Base-by-base conservation (phyloP, 2,329 filamentous ascomycete genomes). In the Diaporthe velutina region DNA sequence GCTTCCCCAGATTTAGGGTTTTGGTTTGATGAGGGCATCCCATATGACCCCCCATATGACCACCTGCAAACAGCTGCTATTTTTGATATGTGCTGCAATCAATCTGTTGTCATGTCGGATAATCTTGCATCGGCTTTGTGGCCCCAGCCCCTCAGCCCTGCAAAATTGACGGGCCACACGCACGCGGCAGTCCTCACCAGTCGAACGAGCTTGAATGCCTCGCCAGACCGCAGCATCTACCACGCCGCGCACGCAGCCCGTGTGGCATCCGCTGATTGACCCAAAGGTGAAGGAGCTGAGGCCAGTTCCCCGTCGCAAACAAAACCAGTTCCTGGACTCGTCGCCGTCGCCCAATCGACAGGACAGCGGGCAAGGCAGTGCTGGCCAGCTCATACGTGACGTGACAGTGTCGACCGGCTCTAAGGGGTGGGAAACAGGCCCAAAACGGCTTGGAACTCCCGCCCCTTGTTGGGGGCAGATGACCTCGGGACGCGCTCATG, bases 21-120 rank as follows among this genome's bases (percentile, higher is more conserved):
- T 68, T 68, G 64, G 64, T 68, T 68, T 68, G 64, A 68, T 40
- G 64, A 68, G n/a, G 64, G 33, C 64, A 68, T 68, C 64, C 64
- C 45, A 40, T 54, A 54, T 68, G 64, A 68, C 48, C 64, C 48
- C 64, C 64, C 64, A 54, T 54, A 68, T 68, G 64, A 54, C 64
- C 64, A 54, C 28, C 45, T 68, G 64, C 64, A 68, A 68, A 68
- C 64, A 40, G 64, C 64, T 68, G 64, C 64, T 68, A 68, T 68
- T 68, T 68, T 68, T 68, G 64, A 19, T 54, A 22, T 40, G 64
- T 54, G 45, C 64, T 13, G 64, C 64, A 68, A 68, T 68, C 64
- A 68, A 68, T 54, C 64, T 54, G 64, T 54, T 54, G 64, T 40
- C 48, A 52, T 28, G 64, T 40, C 64, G 64, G 64, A 68, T 68